A percentile compares a stretch with the other conserved stretches of the same genome.
Evolutionary conservation across 441 rosid genomes (phyloP).

Genomic region (Brassica hybrid): DNA sequence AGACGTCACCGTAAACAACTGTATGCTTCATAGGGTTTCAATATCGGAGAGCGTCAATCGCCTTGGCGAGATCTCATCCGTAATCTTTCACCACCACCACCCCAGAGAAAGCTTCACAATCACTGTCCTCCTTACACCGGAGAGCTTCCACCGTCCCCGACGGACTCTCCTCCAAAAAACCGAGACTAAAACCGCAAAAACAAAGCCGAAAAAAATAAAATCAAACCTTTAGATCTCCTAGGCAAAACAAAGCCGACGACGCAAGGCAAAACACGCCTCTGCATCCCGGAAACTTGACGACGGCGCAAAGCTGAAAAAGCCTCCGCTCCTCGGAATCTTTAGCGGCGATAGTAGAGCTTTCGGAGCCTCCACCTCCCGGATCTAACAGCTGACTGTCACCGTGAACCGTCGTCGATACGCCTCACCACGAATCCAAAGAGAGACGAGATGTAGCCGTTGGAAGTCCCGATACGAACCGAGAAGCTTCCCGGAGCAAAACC

Average conservation of each 20-base stretch:
- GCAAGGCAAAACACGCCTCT: not conserved
- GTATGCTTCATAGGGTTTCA: not conserved
- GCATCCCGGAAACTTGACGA: not conserved
- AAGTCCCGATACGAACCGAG: not conserved
- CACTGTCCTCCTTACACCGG: not conserved
- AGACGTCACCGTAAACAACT: not conserved
- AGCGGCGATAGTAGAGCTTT: not conserved
- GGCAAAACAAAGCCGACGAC: not conserved
- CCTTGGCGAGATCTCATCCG: not conserved
- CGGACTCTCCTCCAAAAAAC: not conserved
- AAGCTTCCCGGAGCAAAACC: not conserved
- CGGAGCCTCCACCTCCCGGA: not conserved
- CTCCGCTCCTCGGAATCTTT: not conserved
- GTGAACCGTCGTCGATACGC: not conserved
- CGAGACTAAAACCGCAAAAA: not conserved
- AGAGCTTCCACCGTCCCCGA: not conserved
- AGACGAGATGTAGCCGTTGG: not conserved
- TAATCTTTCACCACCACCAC: not conserved
- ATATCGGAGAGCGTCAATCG: not conserved
- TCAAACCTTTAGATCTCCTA: not conserved
- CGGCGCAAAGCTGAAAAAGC: not conserved
- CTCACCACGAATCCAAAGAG: not conserved
- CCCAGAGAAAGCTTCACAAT: not conserved
- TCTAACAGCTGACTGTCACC: not conserved
- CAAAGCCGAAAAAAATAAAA: not conserved